Evolutionary conservation across 1,284 basidiomycete species (phyloP), one percentile per base, ranked within the genome.

Genomic region (Papiliotrema flavescens): DNA sequence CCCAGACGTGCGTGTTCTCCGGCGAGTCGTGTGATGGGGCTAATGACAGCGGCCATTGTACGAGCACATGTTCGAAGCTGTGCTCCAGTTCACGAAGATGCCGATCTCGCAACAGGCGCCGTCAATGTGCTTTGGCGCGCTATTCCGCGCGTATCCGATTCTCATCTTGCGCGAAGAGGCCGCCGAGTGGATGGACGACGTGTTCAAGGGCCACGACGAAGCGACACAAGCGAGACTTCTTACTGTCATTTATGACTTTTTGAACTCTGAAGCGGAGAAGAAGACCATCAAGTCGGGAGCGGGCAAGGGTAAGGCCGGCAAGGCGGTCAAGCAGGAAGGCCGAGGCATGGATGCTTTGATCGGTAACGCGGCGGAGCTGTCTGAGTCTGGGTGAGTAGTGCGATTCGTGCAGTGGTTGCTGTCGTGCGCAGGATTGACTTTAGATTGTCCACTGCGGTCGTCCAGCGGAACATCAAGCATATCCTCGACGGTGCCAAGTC

Each of bases 361-460:
- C 8, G 96, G 96, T 2, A 94, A 94, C 65, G 91, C 91, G 0
- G 88, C 91, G 63, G 89, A 87, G 0, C 93, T 97, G 71, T 91
- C 92, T 0, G 95, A 98, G 67, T 96, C 95, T 19, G 91, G 88
- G 93, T 95, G 74, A 63, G 83, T 68, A 7, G 20, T 15, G n/a
- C 3, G 7, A 11, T 24, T 14, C 35, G n/a, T 42, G 28, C 26
- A 32, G 28, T 14, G 13, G 28, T 15, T 51, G 37, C 11, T 11
- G n/a, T 32, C 8, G n/a, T 14, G 41, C 19, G 22, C 6, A 22
- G n/a, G n/a, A 22, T 17, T 59, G 34, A 62, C 51, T 22, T 15
- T 26, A 95, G 94, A 42, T 90, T 97, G 50, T 90, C 89, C 71
- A 94, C 93, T 1, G 89, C 90, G 2, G 82, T 98, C 36, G 87